These are phyloP conservation scores for Ceriops zippeliana DNA, from an alignment of 345 rosid genomes.

Conservation along the genomic window DNA sequence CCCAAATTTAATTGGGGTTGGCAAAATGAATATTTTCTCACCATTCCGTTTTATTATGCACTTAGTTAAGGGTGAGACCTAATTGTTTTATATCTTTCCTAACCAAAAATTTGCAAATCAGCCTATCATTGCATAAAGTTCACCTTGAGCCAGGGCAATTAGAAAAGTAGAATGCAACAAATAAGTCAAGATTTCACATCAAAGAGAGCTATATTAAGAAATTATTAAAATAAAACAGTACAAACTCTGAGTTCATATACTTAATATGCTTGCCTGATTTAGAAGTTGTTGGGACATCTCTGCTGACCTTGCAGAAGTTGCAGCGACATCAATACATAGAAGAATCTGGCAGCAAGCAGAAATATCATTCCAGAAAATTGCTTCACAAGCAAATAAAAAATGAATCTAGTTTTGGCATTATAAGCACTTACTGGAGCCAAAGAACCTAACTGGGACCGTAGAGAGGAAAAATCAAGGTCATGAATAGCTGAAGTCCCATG, in stretches of 20 bases:
- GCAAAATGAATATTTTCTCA: too few relatives aligned
- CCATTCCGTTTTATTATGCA: too few relatives aligned
- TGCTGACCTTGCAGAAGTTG: conserved; percentile 78
- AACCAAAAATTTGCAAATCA: too few relatives aligned
- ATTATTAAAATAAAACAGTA: too few relatives aligned
- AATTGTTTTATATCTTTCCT: too few relatives aligned
- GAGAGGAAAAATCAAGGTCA: conserved; percentile 65
- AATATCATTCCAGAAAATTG: conserved; percentile 20
- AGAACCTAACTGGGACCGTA: conserved; percentile 77
- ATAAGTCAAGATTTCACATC: too few relatives aligned
- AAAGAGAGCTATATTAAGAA: too few relatives aligned
- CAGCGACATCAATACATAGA: conserved; percentile 90
- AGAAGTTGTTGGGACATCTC: conserved; percentile 71
- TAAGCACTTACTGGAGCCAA: conserved; percentile 72
- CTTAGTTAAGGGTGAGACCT: too few relatives aligned
- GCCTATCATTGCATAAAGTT: too few relatives aligned
- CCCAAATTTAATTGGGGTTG: too few relatives aligned
- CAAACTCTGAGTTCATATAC: conserved; percentile 8
- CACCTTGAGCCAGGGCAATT: too few relatives aligned
- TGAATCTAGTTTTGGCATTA: conserved; percentile 14
- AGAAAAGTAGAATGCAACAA: too few relatives aligned
- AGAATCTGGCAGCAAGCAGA: conserved; percentile 60
- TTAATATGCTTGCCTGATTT: conserved; percentile 57
- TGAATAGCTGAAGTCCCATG: conserved; percentile 64
- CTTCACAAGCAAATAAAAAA: conserved; percentile 5